Base-by-base conservation (phyloP, 768 basidiomycete species). In the Chalciporus pseudorubinellus region DNA sequence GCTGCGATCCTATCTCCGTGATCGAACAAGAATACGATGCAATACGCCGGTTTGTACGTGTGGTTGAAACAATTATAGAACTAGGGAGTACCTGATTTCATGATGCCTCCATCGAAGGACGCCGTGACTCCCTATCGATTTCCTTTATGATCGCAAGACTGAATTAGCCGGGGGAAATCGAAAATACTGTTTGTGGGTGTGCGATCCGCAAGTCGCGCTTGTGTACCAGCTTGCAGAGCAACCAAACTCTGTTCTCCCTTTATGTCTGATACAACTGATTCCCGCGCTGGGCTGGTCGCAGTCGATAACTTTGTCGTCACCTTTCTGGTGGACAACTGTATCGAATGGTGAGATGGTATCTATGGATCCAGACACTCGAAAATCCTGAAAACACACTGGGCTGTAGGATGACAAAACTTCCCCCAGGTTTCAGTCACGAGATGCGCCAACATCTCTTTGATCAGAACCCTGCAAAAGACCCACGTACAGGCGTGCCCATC, bases 351-450 rank as follows among this genome's bases (percentile, higher is more conserved):
- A 41, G 59, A 24, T 2, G 18, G 31, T 11, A 12, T 22, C 41
- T 24, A 26, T 31, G 29, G 14, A 14, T 6, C 21, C 8, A 8
- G 6, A 22, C n/a, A 21, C 6, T 28, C 2, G 29, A n/a, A 1
- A 26, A 26, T 26, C 26, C 6, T 48, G 9, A n/a, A 21, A 31
- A 9, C 9, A 26, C 26, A 21, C 24, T 55, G 26, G 36, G 13
- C 31, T 19, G 20, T 31, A 89, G 88, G 88, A 85, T 92, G 78
- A 85, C 85, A 11, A 83, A 82, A 63, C 69, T 92, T 8, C 91
- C 92, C 7, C 78, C 85, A 1, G 88, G 88, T 7, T 92, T 92
- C 66, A 77, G 74, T 0, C 85, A 85, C 61, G 91, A 94, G 65
- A 26, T 89, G 22, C 73, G 72, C 4, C 79, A 81, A 49, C 88